Evolutionary conservation across 139 green algal genomes (phyloP).

Genomic region (Gonium pectorale): DNA sequence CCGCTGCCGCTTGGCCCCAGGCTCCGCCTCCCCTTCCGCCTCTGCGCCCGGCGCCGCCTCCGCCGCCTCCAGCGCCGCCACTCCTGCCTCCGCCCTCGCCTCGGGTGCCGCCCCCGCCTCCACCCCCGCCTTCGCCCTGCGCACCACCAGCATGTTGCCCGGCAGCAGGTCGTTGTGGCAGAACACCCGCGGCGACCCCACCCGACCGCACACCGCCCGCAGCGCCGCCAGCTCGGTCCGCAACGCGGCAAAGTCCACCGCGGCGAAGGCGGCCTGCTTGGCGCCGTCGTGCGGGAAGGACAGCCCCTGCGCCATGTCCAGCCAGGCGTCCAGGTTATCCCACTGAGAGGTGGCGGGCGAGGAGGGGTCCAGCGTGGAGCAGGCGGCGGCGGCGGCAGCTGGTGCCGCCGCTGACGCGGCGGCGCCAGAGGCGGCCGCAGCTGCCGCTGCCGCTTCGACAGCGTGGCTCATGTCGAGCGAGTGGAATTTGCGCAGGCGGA

Average conservation of each 20-base stretch:
- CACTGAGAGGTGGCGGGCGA: slow-evolving; percentile 36
- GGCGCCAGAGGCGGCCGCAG: neutral
- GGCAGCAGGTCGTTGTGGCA: slow-evolving; percentile 91
- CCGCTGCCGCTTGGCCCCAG: too few species aligned
- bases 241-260: slow-evolving; percentile 57
- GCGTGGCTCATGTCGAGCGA: neutral
- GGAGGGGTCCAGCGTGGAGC: neutral
- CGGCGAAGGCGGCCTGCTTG: slow-evolving; percentile 63
- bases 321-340: slow-evolving; percentile 62
- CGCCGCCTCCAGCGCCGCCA: neutral
- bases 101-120: neutral
- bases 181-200: slow-evolving; percentile 77
- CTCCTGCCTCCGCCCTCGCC: neutral
- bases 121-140: neutral
- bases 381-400: neutral
- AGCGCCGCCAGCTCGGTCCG: slow-evolving; percentile 66
- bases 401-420: neutral
- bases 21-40: neutral
- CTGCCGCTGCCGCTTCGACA: too few species aligned
- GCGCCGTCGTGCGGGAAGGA: slow-evolving; percentile 63
- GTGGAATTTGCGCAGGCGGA: slow-evolving; percentile 71
- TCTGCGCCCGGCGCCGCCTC: neutral
- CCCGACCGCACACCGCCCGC: slow-evolving; percentile 46
- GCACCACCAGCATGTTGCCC: slow-evolving; percentile 90
- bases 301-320: slow-evolving; percentile 74